Evolutionary conservation across 2,329 filamentous ascomycete genomes (phyloP).

Genomic region (Myriangium duriaei): DNA sequence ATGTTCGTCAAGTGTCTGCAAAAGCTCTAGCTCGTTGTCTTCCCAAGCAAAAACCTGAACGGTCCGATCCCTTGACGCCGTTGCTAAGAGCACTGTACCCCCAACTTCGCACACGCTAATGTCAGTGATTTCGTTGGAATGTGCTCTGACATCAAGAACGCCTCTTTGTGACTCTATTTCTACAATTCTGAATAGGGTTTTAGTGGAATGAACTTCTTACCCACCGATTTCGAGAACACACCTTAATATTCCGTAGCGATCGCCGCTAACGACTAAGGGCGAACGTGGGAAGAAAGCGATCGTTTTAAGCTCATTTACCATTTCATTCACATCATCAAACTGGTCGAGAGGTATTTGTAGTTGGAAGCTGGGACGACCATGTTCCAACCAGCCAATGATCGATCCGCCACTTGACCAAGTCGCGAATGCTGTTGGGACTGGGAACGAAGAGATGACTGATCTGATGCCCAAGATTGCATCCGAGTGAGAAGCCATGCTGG

Average conservation of each 20-base stretch:
- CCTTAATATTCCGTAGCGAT: slow-evolving; percentile 70
- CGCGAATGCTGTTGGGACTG: slow-evolving; percentile 59
- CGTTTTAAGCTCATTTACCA: slow-evolving; percentile 44
- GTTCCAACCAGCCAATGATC: slow-evolving; percentile 68
- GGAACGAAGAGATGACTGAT: slow-evolving; percentile 47
- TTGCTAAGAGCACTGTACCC: slow-evolving; percentile 57
- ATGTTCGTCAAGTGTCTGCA: slow-evolving; percentile 89
- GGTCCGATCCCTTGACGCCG: slow-evolving; percentile 79
- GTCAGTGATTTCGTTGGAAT: slow-evolving; percentile 72
- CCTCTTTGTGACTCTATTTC: slow-evolving; percentile 50
- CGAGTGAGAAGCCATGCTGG: slow-evolving; percentile 36
- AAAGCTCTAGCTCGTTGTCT: slow-evolving; percentile 41
- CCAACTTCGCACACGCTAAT: slow-evolving; percentile 58
- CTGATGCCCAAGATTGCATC: slow-evolving; percentile 59
- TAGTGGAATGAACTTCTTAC: slow-evolving; percentile 15
- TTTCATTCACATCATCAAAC: slow-evolving; percentile 32
- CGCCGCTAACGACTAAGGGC: slow-evolving; percentile 64
- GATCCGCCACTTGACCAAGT: slow-evolving; percentile 79
- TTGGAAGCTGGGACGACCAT: slow-evolving; percentile 55
- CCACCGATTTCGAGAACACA: too few species aligned
- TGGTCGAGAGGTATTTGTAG: slow-evolving; percentile 60
- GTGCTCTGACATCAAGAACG: slow-evolving; percentile 66
- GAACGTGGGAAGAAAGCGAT: slow-evolving; percentile 49
- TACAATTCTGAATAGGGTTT: slow-evolving; percentile 50
- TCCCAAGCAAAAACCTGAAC: slow-evolving; percentile 71